Evolutionary conservation across 2,329 filamentous ascomycete genomes (phyloP).

Genomic region (Microdochium nivale): DNA sequence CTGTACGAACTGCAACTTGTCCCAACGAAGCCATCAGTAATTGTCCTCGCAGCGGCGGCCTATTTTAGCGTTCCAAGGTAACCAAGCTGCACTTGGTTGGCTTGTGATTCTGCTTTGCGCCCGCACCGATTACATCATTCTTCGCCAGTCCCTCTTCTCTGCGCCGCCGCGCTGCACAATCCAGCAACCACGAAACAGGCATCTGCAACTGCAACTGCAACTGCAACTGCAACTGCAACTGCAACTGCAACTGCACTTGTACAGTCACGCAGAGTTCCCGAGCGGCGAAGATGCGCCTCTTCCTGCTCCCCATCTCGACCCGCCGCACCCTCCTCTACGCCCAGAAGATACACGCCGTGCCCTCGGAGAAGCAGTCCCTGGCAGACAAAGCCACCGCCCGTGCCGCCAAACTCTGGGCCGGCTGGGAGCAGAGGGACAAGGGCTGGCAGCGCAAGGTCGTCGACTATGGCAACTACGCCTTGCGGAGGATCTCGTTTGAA

Average conservation of each 20-base stretch:
- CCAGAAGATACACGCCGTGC: constrained; percentile 58
- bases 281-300: constrained; percentile 67
- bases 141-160: neutral
- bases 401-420: constrained; percentile 70
- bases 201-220: too few relatives aligned
- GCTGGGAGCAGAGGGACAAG: constrained; percentile 75
- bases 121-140: neutral
- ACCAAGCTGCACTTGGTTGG: neutral
- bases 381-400: constrained; percentile 63
- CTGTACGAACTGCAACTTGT: too few relatives aligned
- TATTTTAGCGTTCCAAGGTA: too few relatives aligned
- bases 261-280: neutral
- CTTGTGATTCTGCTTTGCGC: neutral
- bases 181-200: neutral
- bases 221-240: too few relatives aligned
- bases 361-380: constrained; percentile 42
- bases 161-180: neutral
- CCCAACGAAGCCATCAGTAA: too few relatives aligned
- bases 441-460: constrained; percentile 89
- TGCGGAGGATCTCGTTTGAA: constrained; percentile 85
- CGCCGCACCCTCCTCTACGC: constrained; percentile 88
- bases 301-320: constrained; percentile 87
- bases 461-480: constrained; percentile 73
- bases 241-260: too few relatives aligned
- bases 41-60: too few relatives aligned